Percentiles rank a stretch among this genome's conserved stretches.
Conservation (phyloP, 345 rosid species). For the Isatis tinctoria region DNA sequence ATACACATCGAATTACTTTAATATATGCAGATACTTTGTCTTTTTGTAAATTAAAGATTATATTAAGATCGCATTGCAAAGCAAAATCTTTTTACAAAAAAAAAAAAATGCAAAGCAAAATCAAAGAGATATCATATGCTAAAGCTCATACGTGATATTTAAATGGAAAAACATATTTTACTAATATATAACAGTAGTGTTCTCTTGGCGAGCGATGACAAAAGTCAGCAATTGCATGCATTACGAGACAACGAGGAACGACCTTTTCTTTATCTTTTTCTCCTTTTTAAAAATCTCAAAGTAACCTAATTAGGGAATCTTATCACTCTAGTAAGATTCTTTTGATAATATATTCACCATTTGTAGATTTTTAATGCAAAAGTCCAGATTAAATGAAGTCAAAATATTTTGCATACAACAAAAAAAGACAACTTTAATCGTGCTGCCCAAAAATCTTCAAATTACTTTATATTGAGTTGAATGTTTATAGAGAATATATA, state of each 20-base stretch:
- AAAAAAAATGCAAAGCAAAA: background rate
- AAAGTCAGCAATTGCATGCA: slow-evolving; percentile 4
- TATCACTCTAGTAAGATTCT: slow-evolving; percentile 8
- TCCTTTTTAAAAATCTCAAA: background rate
- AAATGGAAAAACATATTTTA: background rate
- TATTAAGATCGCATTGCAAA: too few species aligned
- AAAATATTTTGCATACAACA: background rate
- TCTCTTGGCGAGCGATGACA: background rate
- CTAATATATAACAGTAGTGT: background rate
- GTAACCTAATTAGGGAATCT: slow-evolving; percentile 1
- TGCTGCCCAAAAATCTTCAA: too few species aligned
- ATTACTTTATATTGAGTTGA: too few species aligned
- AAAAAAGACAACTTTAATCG: too few species aligned
- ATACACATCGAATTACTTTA: slow-evolving; percentile 2
- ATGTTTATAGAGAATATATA: too few species aligned
- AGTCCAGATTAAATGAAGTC: background rate
- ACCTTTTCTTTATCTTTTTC: background rate
- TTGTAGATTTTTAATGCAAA: background rate
- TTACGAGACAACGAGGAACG: background rate
- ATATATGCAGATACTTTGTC: background rate
- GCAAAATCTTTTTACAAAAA: too few species aligned
- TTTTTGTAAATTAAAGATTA: background rate
- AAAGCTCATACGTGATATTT: background rate
- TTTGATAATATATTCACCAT: background rate
- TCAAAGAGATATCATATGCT: background rate